Conservation (phyloP, 2,329 filamentous ascomycete species). For the Aspergillus novofumigatus region DNA sequence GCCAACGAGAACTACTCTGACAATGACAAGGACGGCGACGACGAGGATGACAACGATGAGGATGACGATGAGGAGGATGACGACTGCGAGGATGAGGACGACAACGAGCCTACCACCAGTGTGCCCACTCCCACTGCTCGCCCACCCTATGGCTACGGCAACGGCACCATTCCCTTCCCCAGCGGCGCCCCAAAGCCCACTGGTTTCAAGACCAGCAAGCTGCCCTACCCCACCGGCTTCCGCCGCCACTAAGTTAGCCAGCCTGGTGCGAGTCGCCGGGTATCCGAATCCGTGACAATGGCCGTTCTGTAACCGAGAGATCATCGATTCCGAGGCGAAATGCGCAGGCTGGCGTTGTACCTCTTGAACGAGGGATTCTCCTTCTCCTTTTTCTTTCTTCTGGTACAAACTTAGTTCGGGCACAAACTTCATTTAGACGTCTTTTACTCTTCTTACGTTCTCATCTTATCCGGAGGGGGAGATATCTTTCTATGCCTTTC, state of each 20-base stretch:
- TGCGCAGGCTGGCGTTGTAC: constrained; percentile 24
- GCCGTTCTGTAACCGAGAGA: constrained; percentile 14
- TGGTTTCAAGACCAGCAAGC: constrained; percentile 30
- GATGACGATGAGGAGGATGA: background rate
- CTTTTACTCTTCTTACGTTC: constrained; percentile 11
- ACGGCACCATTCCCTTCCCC: constrained; percentile 13
- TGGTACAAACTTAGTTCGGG: constrained; percentile 13
- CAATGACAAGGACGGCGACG: background rate
- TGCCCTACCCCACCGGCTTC: constrained; percentile 20
- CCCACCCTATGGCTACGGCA: constrained; percentile 9
- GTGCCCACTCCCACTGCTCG: too few species aligned
- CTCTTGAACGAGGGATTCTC: constrained; percentile 16
- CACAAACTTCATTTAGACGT: constrained; percentile 2
- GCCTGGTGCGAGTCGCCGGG: background rate
- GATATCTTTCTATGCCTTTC: background rate
- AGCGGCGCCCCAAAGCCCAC: constrained; percentile 20
- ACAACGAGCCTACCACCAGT: constrained; percentile 2
- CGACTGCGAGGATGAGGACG: constrained; percentile 3
- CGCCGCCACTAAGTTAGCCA: constrained; percentile 22
- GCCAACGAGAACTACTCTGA: background rate
- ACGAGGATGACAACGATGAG: background rate
- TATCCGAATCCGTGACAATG: background rate
- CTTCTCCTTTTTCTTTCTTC: constrained; percentile 14
- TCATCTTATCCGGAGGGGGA: constrained; percentile 1
- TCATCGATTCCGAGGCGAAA: constrained; percentile 15